Conservation (phyloP, 768 basidiomycete genomes). For the Phanerochaete carnosa region DNA sequence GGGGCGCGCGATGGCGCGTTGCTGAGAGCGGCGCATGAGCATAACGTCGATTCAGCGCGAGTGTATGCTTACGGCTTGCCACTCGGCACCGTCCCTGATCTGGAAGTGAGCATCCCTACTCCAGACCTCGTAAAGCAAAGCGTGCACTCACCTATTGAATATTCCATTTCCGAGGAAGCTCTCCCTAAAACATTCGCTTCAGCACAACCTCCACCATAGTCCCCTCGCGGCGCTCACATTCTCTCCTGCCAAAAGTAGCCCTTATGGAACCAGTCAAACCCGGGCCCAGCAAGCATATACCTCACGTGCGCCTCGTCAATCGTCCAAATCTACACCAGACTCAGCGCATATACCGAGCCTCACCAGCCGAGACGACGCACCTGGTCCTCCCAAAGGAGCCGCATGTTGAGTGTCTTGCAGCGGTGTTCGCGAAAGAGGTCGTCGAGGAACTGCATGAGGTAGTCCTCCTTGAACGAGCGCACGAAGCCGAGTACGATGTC, state of each 20-base stretch:
- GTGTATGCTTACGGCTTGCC: neutral
- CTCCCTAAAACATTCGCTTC: neutral
- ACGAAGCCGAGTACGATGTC: neutral
- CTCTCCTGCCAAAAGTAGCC: neutral
- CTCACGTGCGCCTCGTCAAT: neutral
- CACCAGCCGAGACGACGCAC: neutral
- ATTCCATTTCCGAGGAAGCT: neutral
- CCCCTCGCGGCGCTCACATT: neutral
- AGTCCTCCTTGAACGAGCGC: neutral
- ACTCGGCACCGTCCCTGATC: neutral
- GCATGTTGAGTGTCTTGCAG: neutral
- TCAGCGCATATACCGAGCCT: neutral
- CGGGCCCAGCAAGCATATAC: neutral
- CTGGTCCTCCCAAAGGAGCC: neutral
- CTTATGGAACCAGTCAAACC: neutral
- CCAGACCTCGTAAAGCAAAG: neutral
- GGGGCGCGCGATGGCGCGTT: conserved; percentile 63
- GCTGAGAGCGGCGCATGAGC: conserved; percentile 32
- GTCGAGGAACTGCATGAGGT: neutral
- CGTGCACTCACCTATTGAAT: neutral
- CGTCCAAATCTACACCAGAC: neutral
- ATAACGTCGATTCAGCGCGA: neutral
- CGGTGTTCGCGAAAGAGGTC: neutral
- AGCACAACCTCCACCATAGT: neutral
- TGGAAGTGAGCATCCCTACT: neutral